Percentiles rank a stretch among this genome's conserved stretches.
phyloP scores from a whole-genome alignment of 2,329 filamentous ascomycete genomes.

The Corynespora cassiicola region DNA sequence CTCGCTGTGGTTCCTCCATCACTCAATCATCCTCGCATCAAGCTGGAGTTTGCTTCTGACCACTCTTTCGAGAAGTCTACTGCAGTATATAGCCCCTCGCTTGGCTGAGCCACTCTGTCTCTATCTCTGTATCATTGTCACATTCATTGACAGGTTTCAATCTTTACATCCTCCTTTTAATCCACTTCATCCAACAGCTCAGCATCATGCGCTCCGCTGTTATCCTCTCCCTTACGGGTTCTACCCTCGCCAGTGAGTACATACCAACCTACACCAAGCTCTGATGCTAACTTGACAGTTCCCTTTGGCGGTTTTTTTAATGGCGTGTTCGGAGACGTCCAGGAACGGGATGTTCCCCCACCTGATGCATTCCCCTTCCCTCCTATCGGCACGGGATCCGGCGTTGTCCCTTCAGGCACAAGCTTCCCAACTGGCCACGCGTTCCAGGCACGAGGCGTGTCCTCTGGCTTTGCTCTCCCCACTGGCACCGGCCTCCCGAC shows the following conservation, averaged over 20 bases:
- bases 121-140: not conserved
- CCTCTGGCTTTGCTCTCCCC: not conserved
- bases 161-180: not conserved
- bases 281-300: conserved; percentile 11
- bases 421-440: conserved; percentile 1
- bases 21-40: conserved; percentile 11
- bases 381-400: conserved; percentile 6
- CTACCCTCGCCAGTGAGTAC: conserved; percentile 23
- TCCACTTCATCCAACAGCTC: conserved; percentile 5
- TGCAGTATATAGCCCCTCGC: conserved; percentile 18
- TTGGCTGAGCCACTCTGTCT: conserved; percentile 19
- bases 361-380: conserved; percentile 9
- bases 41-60: no score
- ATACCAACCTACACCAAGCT: not conserved
- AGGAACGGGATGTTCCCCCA: conserved; percentile 9
- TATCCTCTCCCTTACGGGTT: conserved; percentile 28
- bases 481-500: not conserved
- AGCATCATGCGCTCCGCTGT: conserved; percentile 29
- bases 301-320: conserved; percentile 18
- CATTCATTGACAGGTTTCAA: conserved; percentile 2
- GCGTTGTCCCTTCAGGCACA: no score
- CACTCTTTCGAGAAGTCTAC: conserved; percentile 10
- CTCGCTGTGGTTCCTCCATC: conserved; percentile 11
- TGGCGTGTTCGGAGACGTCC: conserved; percentile 5
- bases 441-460: not conserved